Percentiles rank a stretch among this genome's conserved stretches.
These are phyloP conservation scores for Aegilops umbellulata DNA, from an alignment of 176 grass and related monocot genomes.

Conservation along the genomic window DNA sequence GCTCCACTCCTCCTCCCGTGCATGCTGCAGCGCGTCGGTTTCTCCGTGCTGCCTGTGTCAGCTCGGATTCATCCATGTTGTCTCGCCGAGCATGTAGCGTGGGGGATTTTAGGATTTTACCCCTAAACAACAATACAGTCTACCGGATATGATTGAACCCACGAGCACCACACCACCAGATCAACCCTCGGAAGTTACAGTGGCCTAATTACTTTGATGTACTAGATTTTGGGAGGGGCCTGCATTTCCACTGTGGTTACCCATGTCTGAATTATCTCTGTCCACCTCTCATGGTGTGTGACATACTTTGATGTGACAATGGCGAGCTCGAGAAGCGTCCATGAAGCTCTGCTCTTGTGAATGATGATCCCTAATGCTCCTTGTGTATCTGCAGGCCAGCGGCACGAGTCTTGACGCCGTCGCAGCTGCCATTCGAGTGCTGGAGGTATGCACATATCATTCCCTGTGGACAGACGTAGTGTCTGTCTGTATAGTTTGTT, in stretches of 20 bases:
- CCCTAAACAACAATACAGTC: not conserved
- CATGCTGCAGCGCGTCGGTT: not conserved
- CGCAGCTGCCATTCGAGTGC: constrained; percentile 75
- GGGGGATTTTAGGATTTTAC: not conserved
- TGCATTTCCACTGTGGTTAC: not conserved
- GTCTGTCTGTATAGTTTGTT: not conserved
- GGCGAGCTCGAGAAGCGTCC: not conserved
- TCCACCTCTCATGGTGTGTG: not conserved
- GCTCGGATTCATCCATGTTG: not conserved
- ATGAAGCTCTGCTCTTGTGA: not conserved
- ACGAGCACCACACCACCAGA: not conserved
- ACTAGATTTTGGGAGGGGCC: not conserved
- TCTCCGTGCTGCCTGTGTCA: not conserved
- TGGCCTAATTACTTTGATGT: not conserved
- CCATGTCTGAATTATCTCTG: not conserved
- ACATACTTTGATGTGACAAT: not conserved
- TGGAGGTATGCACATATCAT: constrained; percentile 53
- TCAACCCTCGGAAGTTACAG: not conserved
- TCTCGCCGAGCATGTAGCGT: not conserved
- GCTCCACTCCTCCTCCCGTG: not conserved
- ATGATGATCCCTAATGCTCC: constrained; percentile 6
- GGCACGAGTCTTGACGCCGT: constrained; percentile 81
- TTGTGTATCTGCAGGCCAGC: constrained; percentile 39
- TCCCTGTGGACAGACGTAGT: not conserved
- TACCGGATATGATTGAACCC: too few species aligned